These are phyloP conservation scores for Annulohypoxylon stygium DNA, from an alignment of 495 filamentous ascomycete species.

Conservation along the genomic window DNA sequence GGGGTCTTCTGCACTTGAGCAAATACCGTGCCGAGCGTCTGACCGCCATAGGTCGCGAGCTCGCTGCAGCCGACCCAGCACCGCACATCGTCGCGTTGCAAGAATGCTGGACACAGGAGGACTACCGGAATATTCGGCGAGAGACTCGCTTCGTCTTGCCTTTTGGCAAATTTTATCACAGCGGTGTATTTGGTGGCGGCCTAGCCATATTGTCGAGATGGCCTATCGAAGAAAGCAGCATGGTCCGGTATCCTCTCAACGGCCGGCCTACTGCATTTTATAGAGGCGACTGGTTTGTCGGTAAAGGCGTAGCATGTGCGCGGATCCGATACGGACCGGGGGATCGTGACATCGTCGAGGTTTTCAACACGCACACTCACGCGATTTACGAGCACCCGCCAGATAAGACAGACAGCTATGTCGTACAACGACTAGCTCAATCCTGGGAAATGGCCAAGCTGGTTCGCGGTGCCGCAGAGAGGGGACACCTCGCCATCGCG, in stretches of 20 bases:
- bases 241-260: slow-evolving; percentile 91
- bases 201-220: slow-evolving; percentile 93
- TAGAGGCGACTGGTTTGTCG: slow-evolving; percentile 93
- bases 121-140: slow-evolving; percentile 84
- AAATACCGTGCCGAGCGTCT: slow-evolving; percentile 84
- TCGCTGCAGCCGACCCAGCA: slow-evolving; percentile 73
- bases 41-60: slow-evolving; percentile 81
- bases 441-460: slow-evolving; percentile 98
- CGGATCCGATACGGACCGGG: slow-evolving; percentile 78
- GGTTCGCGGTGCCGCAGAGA: slow-evolving; percentile 84
- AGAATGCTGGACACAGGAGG: slow-evolving; percentile 94
- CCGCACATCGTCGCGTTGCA: slow-evolving; percentile 93
- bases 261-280: slow-evolving; percentile 94
- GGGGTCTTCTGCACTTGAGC: slow-evolving; percentile 92
- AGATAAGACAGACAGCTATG: slow-evolving; percentile 78
- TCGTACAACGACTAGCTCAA: slow-evolving; percentile 91
- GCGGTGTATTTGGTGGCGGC: slow-evolving; percentile 89
- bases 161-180: slow-evolving; percentile 93
- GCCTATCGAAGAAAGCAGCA: slow-evolving; percentile 94
- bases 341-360: slow-evolving; percentile 79
- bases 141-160: slow-evolving; percentile 84
- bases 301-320: slow-evolving; percentile 93
- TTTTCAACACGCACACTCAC: slow-evolving; percentile 93
- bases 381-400: slow-evolving; percentile 86
- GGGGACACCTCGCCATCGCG: slow-evolving; percentile 86